Percentiles rank a stretch among this genome's conserved stretches.
These are phyloP conservation scores for Marasmius tenuissimus DNA, from an alignment of 1,284 basidiomycete genomes.

Conservation along the genomic window DNA sequence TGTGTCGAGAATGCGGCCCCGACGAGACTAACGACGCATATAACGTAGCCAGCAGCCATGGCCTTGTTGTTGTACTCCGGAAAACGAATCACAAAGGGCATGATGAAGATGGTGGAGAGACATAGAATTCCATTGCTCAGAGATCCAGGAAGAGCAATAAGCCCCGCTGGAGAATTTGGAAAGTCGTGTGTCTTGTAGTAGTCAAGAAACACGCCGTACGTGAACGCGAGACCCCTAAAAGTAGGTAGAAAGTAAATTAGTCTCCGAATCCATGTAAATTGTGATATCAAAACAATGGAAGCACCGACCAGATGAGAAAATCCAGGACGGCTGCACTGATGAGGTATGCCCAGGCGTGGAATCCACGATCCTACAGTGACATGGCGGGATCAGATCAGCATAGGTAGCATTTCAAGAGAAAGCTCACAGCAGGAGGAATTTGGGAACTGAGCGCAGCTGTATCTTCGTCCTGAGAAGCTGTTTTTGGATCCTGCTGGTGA, in stretches of 20 bases:
- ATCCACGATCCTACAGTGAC: slow-evolving; percentile 9
- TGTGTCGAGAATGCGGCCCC: slow-evolving; percentile 12
- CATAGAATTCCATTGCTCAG: slow-evolving; percentile 10
- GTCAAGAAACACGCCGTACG: slow-evolving; percentile 13
- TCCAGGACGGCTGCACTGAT: slow-evolving; percentile 12
- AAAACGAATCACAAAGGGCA: slow-evolving; percentile 9
- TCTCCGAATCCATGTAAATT: neutral
- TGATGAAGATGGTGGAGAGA: slow-evolving; percentile 7
- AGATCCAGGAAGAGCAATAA: slow-evolving; percentile 12
- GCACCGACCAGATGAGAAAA: slow-evolving; percentile 10
- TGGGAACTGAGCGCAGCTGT: too few species aligned
- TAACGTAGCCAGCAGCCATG: slow-evolving; percentile 9
- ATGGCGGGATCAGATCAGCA: neutral
- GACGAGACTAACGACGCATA: slow-evolving; percentile 9
- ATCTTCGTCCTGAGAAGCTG: too few species aligned
- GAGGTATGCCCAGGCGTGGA: slow-evolving; percentile 15
- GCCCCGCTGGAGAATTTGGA: slow-evolving; percentile 1
- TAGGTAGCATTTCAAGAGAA: too few species aligned
- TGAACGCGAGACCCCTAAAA: slow-evolving; percentile 12
- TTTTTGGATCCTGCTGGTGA: too few species aligned
- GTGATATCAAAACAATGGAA: neutral
- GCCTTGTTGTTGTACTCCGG: slow-evolving; percentile 7
- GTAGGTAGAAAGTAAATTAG: neutral
- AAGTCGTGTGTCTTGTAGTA: slow-evolving; percentile 10
- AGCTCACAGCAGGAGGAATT: too few species aligned